phyloP scores from a whole-genome alignment of 768 basidiomycete genomes.

The Tephrocybe sp. region DNA sequence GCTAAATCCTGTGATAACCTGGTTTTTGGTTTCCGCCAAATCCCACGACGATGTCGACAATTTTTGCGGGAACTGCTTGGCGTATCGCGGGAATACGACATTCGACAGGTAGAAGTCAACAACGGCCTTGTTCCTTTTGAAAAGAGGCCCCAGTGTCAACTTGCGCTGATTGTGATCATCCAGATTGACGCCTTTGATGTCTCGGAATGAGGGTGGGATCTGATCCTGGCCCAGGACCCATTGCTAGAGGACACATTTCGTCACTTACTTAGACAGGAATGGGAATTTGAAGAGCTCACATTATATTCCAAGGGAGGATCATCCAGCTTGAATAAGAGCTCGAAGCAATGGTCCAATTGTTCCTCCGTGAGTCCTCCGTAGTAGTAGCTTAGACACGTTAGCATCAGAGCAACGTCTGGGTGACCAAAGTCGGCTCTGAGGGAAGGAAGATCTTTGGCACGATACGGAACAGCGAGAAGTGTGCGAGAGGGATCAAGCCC shows the following conservation, averaged over 20 bases:
- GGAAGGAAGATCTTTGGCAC: constrained; percentile 52
- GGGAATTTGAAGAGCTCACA: not conserved
- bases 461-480: constrained; percentile 50
- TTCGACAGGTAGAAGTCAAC: constrained; percentile 49
- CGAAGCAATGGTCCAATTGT: constrained; percentile 38
- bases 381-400: constrained; percentile 51
- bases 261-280: not conserved
- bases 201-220: constrained; percentile 30
- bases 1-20: constrained; percentile 50
- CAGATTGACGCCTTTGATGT: constrained; percentile 40
- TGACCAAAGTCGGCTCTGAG: constrained; percentile 50
- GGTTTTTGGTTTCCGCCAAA: constrained; percentile 37
- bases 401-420: constrained; percentile 44
- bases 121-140: constrained; percentile 34
- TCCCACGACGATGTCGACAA: constrained; percentile 56
- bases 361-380: constrained; percentile 41
- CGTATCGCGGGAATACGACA: constrained; percentile 50
- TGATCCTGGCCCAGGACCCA: constrained; percentile 6
- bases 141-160: constrained; percentile 28
- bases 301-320: constrained; percentile 43
- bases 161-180: constrained; percentile 34
- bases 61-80: constrained; percentile 46
- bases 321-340: constrained; percentile 36
- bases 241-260: not conserved
- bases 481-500: constrained; percentile 43